Conservation (phyloP, 2,329 filamentous ascomycete species). For the Whalleya microplaca region DNA sequence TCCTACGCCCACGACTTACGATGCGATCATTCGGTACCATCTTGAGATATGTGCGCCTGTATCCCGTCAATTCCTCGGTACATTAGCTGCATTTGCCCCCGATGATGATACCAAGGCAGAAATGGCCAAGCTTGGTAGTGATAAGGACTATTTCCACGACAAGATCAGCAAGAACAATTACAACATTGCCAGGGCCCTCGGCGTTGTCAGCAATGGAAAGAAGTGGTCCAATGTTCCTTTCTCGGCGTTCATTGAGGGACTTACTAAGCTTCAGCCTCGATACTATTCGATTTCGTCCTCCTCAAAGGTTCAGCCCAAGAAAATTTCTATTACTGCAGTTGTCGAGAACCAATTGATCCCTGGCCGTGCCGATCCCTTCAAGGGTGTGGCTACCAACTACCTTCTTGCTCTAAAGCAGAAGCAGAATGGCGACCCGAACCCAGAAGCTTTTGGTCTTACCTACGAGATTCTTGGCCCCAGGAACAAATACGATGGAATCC, state of each 20-base stretch:
- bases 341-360: constrained; percentile 84
- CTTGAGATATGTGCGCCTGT: constrained; percentile 95
- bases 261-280: constrained; percentile 93
- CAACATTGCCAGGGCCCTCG: constrained; percentile 87
- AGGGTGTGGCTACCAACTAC: constrained; percentile 97
- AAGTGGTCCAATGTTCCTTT: constrained; percentile 88
- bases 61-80: constrained; percentile 91
- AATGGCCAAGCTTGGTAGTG: constrained; percentile 83
- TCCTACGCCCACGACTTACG: constrained; percentile 94
- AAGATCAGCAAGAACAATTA: constrained; percentile 80
- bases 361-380: constrained; percentile 76
- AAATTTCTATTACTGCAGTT: constrained; percentile 92
- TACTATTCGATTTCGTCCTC: constrained; percentile 99
- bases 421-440: constrained; percentile 84
- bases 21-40: constrained; percentile 91
- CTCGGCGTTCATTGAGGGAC: constrained; percentile 89
- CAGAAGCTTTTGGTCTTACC: constrained; percentile 80
- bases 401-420: constrained; percentile 93
- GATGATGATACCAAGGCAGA: constrained; percentile 83
- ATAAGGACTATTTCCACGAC: constrained; percentile 94
- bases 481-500: constrained; percentile 96
- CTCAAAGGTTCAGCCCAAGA: constrained; percentile 89
- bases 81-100: constrained; percentile 86
- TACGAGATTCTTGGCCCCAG: constrained; percentile 88
- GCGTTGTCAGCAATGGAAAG: constrained; percentile 71